These are phyloP conservation scores for Retiboletus flavoniger DNA, from an alignment of 1,284 basidiomycete species.

Conservation along the genomic window DNA sequence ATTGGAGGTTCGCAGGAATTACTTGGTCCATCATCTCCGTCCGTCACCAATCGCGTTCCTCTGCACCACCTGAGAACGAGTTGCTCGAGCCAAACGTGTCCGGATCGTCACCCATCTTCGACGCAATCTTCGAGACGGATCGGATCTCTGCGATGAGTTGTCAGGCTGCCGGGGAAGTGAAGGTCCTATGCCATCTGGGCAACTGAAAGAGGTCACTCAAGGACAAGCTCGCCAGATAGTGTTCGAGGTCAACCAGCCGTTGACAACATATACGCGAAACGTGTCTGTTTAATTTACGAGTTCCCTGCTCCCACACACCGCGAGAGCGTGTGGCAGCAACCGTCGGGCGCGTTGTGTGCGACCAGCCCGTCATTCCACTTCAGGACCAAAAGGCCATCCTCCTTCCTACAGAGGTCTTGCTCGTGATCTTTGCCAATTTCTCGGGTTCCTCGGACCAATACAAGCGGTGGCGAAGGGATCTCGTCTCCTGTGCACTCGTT, in stretches of 20 bases:
- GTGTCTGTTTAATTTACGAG: not conserved
- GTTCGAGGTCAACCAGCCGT: not conserved
- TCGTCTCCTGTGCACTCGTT: not conserved
- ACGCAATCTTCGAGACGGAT: not conserved
- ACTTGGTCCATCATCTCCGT: not conserved
- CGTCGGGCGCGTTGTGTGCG: not conserved
- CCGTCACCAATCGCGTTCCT: not conserved
- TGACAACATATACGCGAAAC: not conserved
- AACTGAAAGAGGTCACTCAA: not conserved
- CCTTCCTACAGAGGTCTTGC: not conserved
- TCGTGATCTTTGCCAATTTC: not conserved
- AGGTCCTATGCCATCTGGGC: not conserved
- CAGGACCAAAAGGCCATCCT: not conserved
- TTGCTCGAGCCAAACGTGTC: not conserved
- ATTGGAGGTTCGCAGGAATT: not conserved
- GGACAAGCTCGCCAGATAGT: not conserved
- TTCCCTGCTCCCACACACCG: not conserved
- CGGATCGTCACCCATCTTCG: not conserved
- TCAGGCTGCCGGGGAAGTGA: too few relatives aligned
- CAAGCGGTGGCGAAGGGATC: conserved; percentile 2
- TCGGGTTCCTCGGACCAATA: not conserved
- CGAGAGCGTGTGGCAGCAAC: not conserved
- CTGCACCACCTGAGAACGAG: not conserved
- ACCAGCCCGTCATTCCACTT: not conserved
- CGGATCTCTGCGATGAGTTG: not conserved